Conservation (phyloP, 805 yeast genomes). For the Starmerella ratchasimensis region DNA sequence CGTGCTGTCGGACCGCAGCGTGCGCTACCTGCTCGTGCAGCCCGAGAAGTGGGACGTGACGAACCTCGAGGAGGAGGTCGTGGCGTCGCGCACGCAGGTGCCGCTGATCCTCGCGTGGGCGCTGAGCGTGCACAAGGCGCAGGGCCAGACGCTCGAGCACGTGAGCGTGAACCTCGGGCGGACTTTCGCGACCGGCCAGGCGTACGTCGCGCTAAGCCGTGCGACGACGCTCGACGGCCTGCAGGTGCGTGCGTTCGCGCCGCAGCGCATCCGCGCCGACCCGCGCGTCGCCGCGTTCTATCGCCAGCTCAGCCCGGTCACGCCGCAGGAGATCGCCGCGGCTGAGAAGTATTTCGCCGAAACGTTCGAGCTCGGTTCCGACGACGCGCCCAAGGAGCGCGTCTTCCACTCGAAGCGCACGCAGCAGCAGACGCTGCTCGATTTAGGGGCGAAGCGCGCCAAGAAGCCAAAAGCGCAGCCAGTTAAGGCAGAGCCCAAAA, state of each 20-base stretch:
- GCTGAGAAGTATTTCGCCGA: slow-evolving; percentile 7
- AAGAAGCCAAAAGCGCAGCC: too few species aligned
- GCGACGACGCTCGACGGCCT: slow-evolving; percentile 74
- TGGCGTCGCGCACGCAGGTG: slow-evolving; percentile 64
- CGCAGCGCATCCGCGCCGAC: slow-evolving; percentile 52
- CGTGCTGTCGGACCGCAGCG: slow-evolving; percentile 50
- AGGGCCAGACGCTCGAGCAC: slow-evolving; percentile 73
- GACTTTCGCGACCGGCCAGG: slow-evolving; percentile 86
- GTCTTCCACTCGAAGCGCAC: too few species aligned
- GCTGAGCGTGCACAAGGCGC: slow-evolving; percentile 86
- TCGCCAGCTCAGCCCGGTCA: slow-evolving; percentile 9
- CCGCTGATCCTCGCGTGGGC: slow-evolving; percentile 96
- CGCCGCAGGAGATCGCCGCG: slow-evolving; percentile 6
- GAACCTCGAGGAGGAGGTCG: slow-evolving; percentile 52
- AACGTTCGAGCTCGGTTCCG: background rate
- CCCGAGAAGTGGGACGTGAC: slow-evolving; percentile 74
- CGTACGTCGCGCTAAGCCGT: slow-evolving; percentile 87
- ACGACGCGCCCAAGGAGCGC: background rate
- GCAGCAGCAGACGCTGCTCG: too few species aligned
- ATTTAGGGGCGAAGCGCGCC: too few species aligned
- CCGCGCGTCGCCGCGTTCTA: slow-evolving; percentile 61
- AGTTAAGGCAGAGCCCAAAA: too few species aligned
- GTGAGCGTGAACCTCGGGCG: slow-evolving; percentile 63
- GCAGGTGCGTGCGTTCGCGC: slow-evolving; percentile 63
- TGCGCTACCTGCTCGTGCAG: slow-evolving; percentile 62